phyloP scores from a whole-genome alignment of 768 basidiomycete species.

The Hypholoma fasciculare region DNA sequence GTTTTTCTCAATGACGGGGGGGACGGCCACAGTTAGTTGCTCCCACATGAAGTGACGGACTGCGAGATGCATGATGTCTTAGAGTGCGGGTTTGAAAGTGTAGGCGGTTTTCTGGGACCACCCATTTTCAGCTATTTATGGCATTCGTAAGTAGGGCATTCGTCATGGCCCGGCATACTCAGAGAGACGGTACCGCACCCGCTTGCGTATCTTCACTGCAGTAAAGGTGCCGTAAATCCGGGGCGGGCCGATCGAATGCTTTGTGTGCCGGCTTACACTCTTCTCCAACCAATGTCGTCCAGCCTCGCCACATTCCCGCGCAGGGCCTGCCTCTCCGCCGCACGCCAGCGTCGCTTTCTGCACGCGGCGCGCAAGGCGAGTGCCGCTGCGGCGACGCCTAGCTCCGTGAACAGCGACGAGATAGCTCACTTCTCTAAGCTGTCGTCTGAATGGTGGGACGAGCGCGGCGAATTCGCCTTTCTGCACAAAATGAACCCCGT shows the following conservation, averaged over 20 bases:
- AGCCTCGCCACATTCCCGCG: not conserved
- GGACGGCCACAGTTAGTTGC: constrained; percentile 21
- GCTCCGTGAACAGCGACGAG: constrained; percentile 69
- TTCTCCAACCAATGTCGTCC: not conserved
- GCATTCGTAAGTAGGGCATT: too few species aligned
- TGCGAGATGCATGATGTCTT: not conserved
- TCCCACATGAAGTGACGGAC: constrained; percentile 6
- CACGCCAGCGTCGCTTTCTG: not conserved
- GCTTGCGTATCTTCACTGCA: too few species aligned
- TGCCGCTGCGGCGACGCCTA: not conserved
- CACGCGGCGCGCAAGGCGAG: not conserved
- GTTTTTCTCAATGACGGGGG: constrained; percentile 31
- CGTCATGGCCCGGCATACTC: too few species aligned
- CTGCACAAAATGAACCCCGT: constrained; percentile 96
- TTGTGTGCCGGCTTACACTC: too few species aligned
- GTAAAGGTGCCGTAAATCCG: too few species aligned
- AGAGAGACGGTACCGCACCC: too few species aligned
- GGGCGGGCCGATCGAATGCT: too few species aligned
- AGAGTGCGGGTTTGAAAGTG: not conserved
- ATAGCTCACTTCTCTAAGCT: constrained; percentile 88
- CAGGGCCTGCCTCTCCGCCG: not conserved
- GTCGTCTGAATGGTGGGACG: constrained; percentile 95
- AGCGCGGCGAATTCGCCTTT: constrained; percentile 84
- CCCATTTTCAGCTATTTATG: too few species aligned
- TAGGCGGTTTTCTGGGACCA: too few species aligned